Percentiles rank a stretch among this genome's conserved stretches.
Conservation (phyloP, 768 basidiomycete species). For the Solioccasus polychromus region DNA sequence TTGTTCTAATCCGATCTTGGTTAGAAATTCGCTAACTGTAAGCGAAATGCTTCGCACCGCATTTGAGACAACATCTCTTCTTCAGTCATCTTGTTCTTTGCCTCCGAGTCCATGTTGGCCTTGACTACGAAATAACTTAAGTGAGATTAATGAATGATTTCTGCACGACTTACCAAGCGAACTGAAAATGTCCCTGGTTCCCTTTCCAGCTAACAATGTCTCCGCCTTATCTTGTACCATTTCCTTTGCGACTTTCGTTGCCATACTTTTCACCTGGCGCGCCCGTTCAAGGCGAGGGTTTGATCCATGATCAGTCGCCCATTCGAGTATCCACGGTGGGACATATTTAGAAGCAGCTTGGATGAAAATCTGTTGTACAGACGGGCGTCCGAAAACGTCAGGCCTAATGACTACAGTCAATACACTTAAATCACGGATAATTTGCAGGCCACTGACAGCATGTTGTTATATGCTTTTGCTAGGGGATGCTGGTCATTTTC, state of each 20-base stretch:
- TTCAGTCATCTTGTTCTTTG: constrained; percentile 23
- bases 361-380: constrained; percentile 16
- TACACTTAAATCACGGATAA: no score
- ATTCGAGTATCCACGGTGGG: constrained; percentile 28
- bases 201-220: constrained; percentile 13
- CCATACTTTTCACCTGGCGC: constrained; percentile 11
- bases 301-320: constrained; percentile 29
- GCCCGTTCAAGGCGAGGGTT: constrained; percentile 19
- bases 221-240: constrained; percentile 20
- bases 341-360: constrained; percentile 13
- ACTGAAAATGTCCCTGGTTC: constrained; percentile 20
- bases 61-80: constrained; percentile 16
- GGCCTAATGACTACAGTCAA: constrained; percentile 19
- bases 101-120: constrained; percentile 27
- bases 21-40: background rate
- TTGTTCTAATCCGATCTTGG: constrained; percentile 37
- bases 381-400: constrained; percentile 18
- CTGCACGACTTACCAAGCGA: constrained; percentile 36
- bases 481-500: no score
- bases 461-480: no score
- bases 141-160: background rate
- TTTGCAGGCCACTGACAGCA: no score
- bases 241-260: constrained; percentile 11
- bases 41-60: constrained; percentile 14
- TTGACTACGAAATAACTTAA: constrained; percentile 17